A percentile compares a stretch with the other conserved stretches of the same genome.
These are phyloP conservation scores for Ophiostoma australiae DNA, from an alignment of 2,329 filamentous ascomycete species.

Conservation along the genomic window DNA sequence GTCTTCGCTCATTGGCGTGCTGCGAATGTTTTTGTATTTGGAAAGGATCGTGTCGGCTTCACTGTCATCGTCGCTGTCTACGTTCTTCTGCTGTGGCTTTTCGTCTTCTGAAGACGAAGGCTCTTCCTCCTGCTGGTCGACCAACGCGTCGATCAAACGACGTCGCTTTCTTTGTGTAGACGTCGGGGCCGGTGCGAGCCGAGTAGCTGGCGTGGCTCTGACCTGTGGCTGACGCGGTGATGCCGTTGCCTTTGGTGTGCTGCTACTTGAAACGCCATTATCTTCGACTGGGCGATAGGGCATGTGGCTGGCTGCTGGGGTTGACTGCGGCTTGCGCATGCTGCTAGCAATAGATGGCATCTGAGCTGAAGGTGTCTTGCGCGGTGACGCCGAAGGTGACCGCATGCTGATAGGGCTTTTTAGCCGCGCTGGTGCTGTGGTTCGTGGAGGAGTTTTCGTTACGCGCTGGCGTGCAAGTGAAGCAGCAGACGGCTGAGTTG, in stretches of 20 bases:
- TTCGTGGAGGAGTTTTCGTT: slow-evolving; percentile 21
- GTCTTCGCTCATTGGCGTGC: slow-evolving; percentile 24
- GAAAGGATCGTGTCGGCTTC: slow-evolving; percentile 21
- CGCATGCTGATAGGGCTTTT: slow-evolving; percentile 9
- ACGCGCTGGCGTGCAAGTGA: slow-evolving; percentile 17
- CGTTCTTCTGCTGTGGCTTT: not conserved
- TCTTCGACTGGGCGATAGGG: slow-evolving; percentile 18
- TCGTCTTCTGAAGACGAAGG: slow-evolving; percentile 28
- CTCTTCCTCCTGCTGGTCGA: slow-evolving; percentile 38
- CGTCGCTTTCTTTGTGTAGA: slow-evolving; percentile 23
- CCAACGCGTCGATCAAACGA: slow-evolving; percentile 43
- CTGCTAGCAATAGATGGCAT: not conserved
- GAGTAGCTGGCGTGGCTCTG: not conserved
- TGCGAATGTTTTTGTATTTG: slow-evolving; percentile 15
- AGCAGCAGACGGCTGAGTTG: not conserved
- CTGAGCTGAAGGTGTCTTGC: slow-evolving; percentile 15
- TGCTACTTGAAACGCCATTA: not conserved
- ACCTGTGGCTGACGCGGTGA: slow-evolving; percentile 3
- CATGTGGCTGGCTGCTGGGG: slow-evolving; percentile 14
- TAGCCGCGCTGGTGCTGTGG: not conserved
- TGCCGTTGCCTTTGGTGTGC: not conserved
- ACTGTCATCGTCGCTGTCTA: slow-evolving; percentile 22
- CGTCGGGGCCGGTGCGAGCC: not conserved
- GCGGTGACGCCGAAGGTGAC: slow-evolving; percentile 18
- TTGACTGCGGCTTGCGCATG: not conserved